Conservation (phyloP, 2,329 filamentous ascomycete genomes). For the Neopestalotiopsis sp. region DNA sequence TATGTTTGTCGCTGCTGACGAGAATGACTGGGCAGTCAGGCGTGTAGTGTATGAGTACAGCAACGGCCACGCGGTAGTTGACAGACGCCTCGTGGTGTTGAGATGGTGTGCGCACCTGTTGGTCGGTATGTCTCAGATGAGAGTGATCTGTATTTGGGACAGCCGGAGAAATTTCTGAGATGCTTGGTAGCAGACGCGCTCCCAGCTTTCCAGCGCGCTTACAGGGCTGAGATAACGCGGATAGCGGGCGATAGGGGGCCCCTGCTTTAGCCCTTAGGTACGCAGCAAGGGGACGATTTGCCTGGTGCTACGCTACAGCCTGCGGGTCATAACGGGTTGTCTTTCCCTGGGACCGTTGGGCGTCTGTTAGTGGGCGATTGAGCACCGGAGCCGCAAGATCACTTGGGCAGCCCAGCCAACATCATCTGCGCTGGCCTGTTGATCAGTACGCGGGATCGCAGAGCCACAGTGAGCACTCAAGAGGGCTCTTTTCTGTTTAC, state of each 20-base stretch:
- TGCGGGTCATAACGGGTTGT: background rate
- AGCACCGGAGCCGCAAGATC: constrained; percentile 4
- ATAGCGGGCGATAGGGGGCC: constrained; percentile 4
- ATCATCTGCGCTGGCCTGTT: constrained; percentile 8
- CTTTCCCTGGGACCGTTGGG: background rate
- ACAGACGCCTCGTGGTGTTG: constrained; percentile 17
- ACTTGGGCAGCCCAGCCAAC: background rate
- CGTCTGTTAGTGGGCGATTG: background rate
- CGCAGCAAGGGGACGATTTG: background rate
- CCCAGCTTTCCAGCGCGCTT: background rate
- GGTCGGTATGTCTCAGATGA: constrained; percentile 13
- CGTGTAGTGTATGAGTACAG: constrained; percentile 17
- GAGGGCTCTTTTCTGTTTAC: background rate
- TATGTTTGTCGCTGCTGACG: background rate
- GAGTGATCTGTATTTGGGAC: background rate
- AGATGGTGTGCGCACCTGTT: constrained; percentile 14
- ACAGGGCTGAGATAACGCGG: constrained; percentile 11
- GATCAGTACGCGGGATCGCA: background rate
- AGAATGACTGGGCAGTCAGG: constrained; percentile 12
- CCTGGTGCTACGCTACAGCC: background rate
- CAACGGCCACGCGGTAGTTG: constrained; percentile 17
- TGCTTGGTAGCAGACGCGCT: constrained; percentile 1
- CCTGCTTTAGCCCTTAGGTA: background rate
- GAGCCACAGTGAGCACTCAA: background rate
- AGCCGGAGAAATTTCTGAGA: constrained; percentile 10